Evolutionary conservation across 192 early-diverging fungal species (phyloP), one percentile per base, ranked within the genome.

Genomic region (Lunasporangiospora selenospora): DNA sequence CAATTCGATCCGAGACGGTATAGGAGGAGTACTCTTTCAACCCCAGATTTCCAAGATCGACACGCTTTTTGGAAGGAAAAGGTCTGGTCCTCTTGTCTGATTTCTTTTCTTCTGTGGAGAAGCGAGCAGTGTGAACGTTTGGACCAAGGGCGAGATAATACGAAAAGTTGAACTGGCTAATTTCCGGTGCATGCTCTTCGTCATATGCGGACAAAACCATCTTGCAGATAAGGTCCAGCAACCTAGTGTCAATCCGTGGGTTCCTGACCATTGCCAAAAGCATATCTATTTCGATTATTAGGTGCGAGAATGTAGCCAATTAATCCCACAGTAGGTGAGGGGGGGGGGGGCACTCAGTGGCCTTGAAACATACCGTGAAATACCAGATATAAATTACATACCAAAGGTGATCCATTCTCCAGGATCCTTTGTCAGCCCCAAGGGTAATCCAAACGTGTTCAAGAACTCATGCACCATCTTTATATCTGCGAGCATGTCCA

Each of bases 381-480:
- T n/a, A n/a, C n/a, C n/a, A 5, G 3, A 13, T 13, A 31, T 24
- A 19, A 15, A 24, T 1, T 13, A 37, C 46, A 34, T 63, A 73
- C 69, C 69, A 46, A 45, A 58, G 7, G 60, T 63, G 27, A 73
- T 63, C 69, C 69, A 73, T 24, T 73, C 69, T 5, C 69, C 69
- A 40, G 69, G 47, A 49, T 73, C 60, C 30, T 63, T 58, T 6
- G 69, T 73, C 32, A 73, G 30, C 9, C 69, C 69, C 13, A 73
- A 11, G 4, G 69, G 55, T 19, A 42, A 52, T 30, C 69, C 69
- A 53, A 73, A 73, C 1, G 69, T 73, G 26, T 73, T 73, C 18
- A 73, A n/a, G 32, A 73, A 73, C 37, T 73, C 69, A 19, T 73
- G 69, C 0, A 73, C 60, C 69, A 73, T 73, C 49, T 73, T 73